phyloP scores from a whole-genome alignment of 148 eudicot genomes.

The Rhododendron mucronatum region DNA sequence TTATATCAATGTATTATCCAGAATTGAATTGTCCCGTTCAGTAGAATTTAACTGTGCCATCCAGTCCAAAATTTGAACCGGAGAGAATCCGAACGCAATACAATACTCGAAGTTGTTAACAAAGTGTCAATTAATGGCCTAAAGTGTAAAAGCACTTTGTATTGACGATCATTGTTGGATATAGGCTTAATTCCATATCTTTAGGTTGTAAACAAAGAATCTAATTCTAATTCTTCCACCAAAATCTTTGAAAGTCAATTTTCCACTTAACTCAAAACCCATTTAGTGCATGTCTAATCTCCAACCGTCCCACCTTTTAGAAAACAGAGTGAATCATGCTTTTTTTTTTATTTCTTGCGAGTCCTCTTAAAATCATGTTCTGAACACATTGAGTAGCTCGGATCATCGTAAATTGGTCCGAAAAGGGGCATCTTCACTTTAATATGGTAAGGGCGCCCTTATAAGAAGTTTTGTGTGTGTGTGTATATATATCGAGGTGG shows the following conservation, averaged over 20 bases:
- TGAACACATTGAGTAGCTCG: no score
- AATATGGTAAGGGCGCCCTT: no score
- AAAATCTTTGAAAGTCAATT: background rate
- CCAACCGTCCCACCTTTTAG: background rate
- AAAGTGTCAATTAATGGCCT: background rate
- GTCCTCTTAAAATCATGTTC: no score
- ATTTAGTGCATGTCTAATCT: background rate
- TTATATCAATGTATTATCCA: no score
- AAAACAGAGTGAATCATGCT: background rate
- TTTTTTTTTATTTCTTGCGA: no score
- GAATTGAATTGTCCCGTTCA: background rate
- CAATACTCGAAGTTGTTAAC: background rate
- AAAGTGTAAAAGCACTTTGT: background rate
- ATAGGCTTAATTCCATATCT: background rate
- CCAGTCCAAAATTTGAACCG: no score
- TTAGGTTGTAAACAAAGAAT: background rate
- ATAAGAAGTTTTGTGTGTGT: no score
- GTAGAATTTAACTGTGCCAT: no score
- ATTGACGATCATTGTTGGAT: background rate
- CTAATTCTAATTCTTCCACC: slow-evolving; percentile 9
- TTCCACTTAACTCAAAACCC: background rate
- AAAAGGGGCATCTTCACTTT: no score
- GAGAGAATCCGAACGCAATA: background rate
- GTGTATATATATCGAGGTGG: no score
- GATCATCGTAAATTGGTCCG: no score